Percentiles rank a stretch among this genome's conserved stretches.
Evolutionary conservation across 441 rosid species (phyloP).

Genomic region (Croton laevigatus): DNA sequence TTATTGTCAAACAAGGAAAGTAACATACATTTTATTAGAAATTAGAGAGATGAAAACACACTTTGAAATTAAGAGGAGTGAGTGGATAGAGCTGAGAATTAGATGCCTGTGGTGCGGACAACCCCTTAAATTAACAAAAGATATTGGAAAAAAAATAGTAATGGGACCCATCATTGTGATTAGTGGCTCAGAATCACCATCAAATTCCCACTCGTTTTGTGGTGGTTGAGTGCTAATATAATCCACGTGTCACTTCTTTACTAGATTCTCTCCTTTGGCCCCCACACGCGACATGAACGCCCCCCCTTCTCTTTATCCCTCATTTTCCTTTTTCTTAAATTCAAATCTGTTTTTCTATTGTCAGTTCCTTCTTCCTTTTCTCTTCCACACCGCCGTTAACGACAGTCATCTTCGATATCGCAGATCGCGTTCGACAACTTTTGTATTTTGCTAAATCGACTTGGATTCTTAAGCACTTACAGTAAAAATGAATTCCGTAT

Average conservation of each 20-base stretch:
- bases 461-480: no score
- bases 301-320: neutral
- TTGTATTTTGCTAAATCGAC: no score
- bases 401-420: no score
- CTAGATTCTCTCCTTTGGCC: neutral
- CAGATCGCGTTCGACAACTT: no score
- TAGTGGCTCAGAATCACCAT: conserved; percentile 27
- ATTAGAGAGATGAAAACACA: no score
- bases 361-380: neutral
- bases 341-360: neutral
- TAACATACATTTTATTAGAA: no score
- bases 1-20: no score
- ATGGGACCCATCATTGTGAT: conserved; percentile 23
- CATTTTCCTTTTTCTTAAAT: neutral
- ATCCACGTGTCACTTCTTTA: neutral
- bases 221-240: conserved; percentile 9
- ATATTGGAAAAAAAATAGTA: neutral
- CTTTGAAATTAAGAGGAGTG: neutral
- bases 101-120: conserved; percentile 4
- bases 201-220: conserved; percentile 27
- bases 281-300: neutral
- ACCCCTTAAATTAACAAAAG: neutral
- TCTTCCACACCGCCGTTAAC: neutral
- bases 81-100: neutral
- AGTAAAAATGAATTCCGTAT: no score